phyloP scores from a whole-genome alignment of 2,329 filamentous ascomycete genomes.

The Botrytis fabae region DNA sequence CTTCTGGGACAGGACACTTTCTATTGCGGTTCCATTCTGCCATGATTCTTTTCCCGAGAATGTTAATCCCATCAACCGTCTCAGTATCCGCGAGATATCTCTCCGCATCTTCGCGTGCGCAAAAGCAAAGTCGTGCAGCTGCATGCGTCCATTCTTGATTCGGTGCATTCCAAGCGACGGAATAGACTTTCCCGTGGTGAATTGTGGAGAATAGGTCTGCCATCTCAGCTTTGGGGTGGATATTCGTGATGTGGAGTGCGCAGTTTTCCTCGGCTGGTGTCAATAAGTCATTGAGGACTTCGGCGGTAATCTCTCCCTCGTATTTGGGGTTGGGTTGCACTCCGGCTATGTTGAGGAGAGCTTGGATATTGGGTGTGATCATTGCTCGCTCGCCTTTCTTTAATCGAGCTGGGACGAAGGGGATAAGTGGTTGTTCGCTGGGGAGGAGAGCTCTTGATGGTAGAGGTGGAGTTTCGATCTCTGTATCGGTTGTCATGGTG shows the following conservation, averaged over 20 bases:
- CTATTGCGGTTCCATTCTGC: constrained; percentile 27
- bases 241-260: constrained; percentile 4
- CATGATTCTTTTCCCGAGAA: constrained; percentile 18
- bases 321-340: constrained; percentile 15
- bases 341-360: neutral
- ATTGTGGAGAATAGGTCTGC: constrained; percentile 3
- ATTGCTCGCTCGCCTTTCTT: neutral
- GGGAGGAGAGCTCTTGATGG: neutral
- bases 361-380: constrained; percentile 10
- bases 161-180: neutral
- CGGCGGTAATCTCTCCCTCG: constrained; percentile 12
- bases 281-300: neutral
- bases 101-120: constrained; percentile 9
- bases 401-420: neutral
- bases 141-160: neutral
- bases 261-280: neutral
- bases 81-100: neutral
- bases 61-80: constrained; percentile 20
- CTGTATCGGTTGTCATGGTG: neutral
- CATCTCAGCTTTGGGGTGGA: constrained; percentile 8
- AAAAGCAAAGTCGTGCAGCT: constrained; percentile 18
- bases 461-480: neutral
- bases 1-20: constrained; percentile 6
- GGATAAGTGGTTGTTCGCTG: neutral
- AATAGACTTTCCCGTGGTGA: constrained; percentile 12